A percentile compares a stretch with the other conserved stretches of the same genome.
Evolutionary conservation across 2,329 filamentous ascomycete genomes (phyloP).

Genomic region (Pseudogymnoascus sp.): DNA sequence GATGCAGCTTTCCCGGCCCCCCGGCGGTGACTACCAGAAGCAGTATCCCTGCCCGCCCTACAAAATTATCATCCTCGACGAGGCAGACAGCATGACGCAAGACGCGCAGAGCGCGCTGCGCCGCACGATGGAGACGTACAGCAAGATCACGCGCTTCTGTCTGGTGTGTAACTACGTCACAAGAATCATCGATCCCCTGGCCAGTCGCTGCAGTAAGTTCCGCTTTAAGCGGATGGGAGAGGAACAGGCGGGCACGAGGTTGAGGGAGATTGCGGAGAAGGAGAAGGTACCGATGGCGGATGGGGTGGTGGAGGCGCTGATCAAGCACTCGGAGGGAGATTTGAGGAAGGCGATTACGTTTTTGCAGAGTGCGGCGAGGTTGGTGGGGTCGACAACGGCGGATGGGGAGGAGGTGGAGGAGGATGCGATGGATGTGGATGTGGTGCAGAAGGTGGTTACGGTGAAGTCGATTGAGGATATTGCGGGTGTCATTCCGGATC

Average conservation of each 20-base stretch:
- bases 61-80: slow-evolving; percentile 97
- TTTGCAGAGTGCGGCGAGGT: slow-evolving; percentile 82
- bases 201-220: slow-evolving; percentile 91
- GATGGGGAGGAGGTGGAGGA: slow-evolving; percentile 33
- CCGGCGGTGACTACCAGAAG: slow-evolving; percentile 41
- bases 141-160: slow-evolving; percentile 92
- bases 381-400: slow-evolving; percentile 59
- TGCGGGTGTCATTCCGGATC: slow-evolving; percentile 80
- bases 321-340: slow-evolving; percentile 87
- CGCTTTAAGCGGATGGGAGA: slow-evolving; percentile 94
- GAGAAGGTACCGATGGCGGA: slow-evolving; percentile 71
- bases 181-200: slow-evolving; percentile 91
- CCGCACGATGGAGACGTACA: slow-evolving; percentile 97
- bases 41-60: slow-evolving; percentile 92
- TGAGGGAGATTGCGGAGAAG: slow-evolving; percentile 72
- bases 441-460: slow-evolving; percentile 61
- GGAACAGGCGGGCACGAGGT: slow-evolving; percentile 67
- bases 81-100: slow-evolving; percentile 98
- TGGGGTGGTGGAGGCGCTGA: slow-evolving; percentile 74
- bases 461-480: slow-evolving; percentile 85
- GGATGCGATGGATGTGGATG: slow-evolving; percentile 35
- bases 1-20: slow-evolving; percentile 80
- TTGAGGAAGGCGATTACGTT: slow-evolving; percentile 94
- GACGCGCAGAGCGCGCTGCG: slow-evolving; percentile 90
- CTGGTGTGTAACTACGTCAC: slow-evolving; percentile 99